These are phyloP conservation scores for Lipomyces spencermartinsiae DNA, from an alignment of 805 yeast species.

Conservation along the genomic window DNA sequence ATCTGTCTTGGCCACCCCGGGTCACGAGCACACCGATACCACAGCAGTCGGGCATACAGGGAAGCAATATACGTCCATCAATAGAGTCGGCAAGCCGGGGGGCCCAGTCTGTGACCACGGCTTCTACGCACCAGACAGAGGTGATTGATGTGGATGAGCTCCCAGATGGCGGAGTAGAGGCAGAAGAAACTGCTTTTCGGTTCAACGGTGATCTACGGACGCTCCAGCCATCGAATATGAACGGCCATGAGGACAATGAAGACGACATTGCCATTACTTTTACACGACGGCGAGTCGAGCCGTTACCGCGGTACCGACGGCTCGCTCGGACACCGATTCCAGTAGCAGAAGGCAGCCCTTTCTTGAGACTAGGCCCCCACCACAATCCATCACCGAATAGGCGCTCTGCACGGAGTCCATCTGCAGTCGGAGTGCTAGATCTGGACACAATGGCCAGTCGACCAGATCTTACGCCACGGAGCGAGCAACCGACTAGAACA, in stretches of 20 bases:
- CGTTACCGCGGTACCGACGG: not conserved
- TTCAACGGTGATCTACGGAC: not conserved
- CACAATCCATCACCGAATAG: not conserved
- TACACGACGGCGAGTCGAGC: not conserved
- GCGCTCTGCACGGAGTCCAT: not conserved
- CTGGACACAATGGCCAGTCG: not conserved
- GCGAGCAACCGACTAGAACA: not conserved
- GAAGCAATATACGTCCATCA: not conserved
- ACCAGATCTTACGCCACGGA: not conserved
- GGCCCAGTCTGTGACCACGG: not conserved
- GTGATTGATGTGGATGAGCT: conserved; percentile 28
- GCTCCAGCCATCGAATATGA: not conserved
- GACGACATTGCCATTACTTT: not conserved
- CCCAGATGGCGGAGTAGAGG: conserved; percentile 9
- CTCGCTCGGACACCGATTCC: not conserved
- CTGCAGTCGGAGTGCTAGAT: not conserved
- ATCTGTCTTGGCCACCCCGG: not conserved
- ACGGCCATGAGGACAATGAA: not conserved
- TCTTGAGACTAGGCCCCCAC: not conserved
- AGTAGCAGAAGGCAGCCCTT: not conserved
- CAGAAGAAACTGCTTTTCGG: not conserved
- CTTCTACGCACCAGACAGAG: not conserved
- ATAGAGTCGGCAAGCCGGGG: not conserved
- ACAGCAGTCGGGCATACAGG: not conserved
- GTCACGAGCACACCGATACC: not conserved